Base-by-base conservation (phyloP, 1,284 basidiomycete species). In the Wallemia hederae region DNA sequence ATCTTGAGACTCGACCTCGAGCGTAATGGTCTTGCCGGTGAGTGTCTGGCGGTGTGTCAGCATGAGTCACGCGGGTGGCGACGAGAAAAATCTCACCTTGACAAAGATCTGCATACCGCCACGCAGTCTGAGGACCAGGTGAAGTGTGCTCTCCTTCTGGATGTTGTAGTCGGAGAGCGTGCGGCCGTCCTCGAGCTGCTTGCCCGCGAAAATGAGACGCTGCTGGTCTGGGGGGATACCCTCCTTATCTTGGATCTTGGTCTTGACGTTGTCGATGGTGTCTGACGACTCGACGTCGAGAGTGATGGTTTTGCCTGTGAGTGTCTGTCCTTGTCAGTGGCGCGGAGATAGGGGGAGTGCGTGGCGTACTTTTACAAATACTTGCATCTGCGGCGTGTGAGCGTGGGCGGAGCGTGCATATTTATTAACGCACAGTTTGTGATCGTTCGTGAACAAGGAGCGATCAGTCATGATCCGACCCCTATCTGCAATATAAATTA, bases 231-330 rank as follows among this genome's bases (percentile, higher is more conserved):
- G 72, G 24, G 71, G 71, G 61, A 69, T 70, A 59, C 69, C 69
- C 59, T 69, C 69, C 63, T 91, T 85, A 76, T 90, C 87, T 72
- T 90, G 86, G 69, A 91, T 91, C 75, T 91, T 91, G 71, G 84
- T 79, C 77, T 91, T 90, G 75, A 91, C 88, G 79, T 92, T 92
- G 78, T 96, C 89, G 74, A 94, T 91, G 65, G 90, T 91, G 77
- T 92, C 88, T 15, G 67, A 67, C 61, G 71, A 72, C 66, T 72
- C 72, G 57, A 74, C 72, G 66, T 74, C 73, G 60, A 70, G 67
- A 58, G 70, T 70, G 66, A 71, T 70, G 56, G 69, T 65, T 22
- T 58, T 58, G 56, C 56, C 56, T 58, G 56, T 58, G 56, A 58
- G 56, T 26, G 56, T 58, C 56, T 58, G 65, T 60, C 60, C 31